Evolutionary conservation across 148 eudicot species (phyloP), one percentile per base, ranked within the genome.

Genomic region (Rhododendron mucronatum): DNA sequence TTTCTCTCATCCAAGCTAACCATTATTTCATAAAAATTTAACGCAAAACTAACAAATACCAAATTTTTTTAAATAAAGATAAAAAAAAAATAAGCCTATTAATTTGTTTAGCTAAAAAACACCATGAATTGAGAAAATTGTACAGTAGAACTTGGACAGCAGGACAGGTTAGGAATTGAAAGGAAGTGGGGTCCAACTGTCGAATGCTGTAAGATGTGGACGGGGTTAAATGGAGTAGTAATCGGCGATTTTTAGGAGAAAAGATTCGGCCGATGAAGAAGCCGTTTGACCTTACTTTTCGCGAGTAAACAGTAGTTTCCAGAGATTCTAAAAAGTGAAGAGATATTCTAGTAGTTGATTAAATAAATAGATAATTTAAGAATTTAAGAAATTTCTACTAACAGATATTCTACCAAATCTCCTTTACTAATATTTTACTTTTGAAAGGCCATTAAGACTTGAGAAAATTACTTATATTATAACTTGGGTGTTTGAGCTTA

Each of bases 151-250:
- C 50, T 5, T 7, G n/a, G n/a, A 30, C 30, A 30, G 30, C 30
- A 30, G 13, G 51, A 20, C 69, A 18, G 75, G 85, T 26, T 57
- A 83, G 79, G 48, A 48, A 84, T 48, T 74, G 50, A 73, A 35
- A 84, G 67, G 74, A 73, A 84, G 23, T 74, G 65, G 79, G 78
- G 79, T 84, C 37, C 50, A n/a, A 82, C 76, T 73, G 79, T 73
- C 80, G 35, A 48, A 16, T 39, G 11, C 50, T 57, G 21, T 57
- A 6, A n/a, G 7, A 48, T 57, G 26, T 3, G 55, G 20, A 59
- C 7, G 65, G 65, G 65, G 41, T 7, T 7, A 15, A 39, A 13
- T 16, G 21, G 30, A 30, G 20, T 50, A 30, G 1, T 82, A 48
- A 84, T 74, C 86, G 80, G 44, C 73, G 82, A 84, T 35, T 51